Base-by-base conservation (phyloP, 805 yeast species). In the Zygosaccharomyces rouxii region DNA sequence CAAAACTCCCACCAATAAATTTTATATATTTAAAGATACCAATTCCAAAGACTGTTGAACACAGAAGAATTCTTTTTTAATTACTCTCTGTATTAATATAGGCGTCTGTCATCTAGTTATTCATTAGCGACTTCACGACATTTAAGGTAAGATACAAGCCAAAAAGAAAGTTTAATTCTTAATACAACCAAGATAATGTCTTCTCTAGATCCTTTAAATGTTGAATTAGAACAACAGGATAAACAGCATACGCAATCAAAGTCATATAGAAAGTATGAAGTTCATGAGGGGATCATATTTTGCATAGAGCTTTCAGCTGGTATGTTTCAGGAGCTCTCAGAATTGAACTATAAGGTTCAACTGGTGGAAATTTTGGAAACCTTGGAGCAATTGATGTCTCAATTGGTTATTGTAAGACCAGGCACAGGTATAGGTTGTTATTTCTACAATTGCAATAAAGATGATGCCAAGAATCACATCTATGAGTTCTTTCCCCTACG, bases 381-480 rank as follows among this genome's bases (percentile, higher is more conserved):
- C 1, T 71, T 86, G 5, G 71, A 75, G 45, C 80, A 78, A n/a
- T 68, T 88, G 30, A 77, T 89, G 68, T 72, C 83, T 3, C 83
- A 80, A 42, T 70, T 87, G 49, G 79, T 85, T 1, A 79, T 85
- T 29, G 74, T 84, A 0, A 66, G 79, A 33, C 87, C 89, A 1
- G 71, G 73, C 39, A 84, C 92, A 1, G 90, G 88, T 0, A 70
- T 88, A 22, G 97, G 96, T 0, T 77, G 89, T 41, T 78, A 82
- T 57, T 60, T 85, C 13, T 80, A 78, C 66, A 80, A 77, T 59
- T 77, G 78, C 64, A 57, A 53, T 44, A 70, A 46, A 47, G 67
- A 73, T 0, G 67, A 65, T 25, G 55, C 66, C 44, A 63, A 69
- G n/a, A 35, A 54, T 48, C 81, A 84, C 0, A 68, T 85, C 3